These are phyloP conservation scores for Schizosaccharomyces versatilis DNA, from an alignment of 1,139 yeast genomes.

Conservation along the genomic window DNA sequence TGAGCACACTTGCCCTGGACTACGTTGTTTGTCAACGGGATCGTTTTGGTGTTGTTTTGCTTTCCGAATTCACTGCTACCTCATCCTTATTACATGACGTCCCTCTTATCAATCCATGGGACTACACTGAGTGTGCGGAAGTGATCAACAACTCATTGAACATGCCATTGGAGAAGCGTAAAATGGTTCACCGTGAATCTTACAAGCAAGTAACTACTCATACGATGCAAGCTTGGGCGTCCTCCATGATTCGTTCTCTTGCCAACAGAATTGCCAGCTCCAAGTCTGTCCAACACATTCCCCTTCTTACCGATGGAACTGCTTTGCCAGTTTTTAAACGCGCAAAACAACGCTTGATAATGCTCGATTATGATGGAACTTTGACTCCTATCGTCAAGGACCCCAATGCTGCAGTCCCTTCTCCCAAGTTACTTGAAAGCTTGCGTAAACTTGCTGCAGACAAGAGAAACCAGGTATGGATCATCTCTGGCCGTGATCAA, in stretches of 20 bases:
- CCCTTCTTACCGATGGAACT: constrained; percentile 54
- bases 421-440: constrained; percentile 42
- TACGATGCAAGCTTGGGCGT: constrained; percentile 68
- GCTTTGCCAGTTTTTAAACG: constrained; percentile 34
- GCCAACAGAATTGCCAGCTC: constrained; percentile 28
- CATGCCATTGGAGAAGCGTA: constrained; percentile 22
- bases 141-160: constrained; percentile 48
- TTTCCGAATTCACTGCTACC: constrained; percentile 87
- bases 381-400: constrained; percentile 85
- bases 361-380: constrained; percentile 95
- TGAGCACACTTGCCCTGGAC: constrained; percentile 86
- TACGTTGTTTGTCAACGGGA: constrained; percentile 71
- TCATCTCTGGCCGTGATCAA: constrained; percentile 90
- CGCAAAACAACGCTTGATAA: constrained; percentile 49
- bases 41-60: constrained; percentile 42
- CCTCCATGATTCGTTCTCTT: constrained; percentile 34
- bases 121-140: constrained; percentile 75
- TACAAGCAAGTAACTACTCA: constrained; percentile 44
- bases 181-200: constrained; percentile 24
- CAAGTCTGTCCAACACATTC: constrained; percentile 40
- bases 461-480: constrained; percentile 76
- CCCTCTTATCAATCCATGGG: constrained; percentile 87
- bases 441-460: constrained; percentile 44
- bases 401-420: constrained; percentile 96
- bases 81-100: constrained; percentile 63